Evolutionary conservation across 129 eudicot genomes (phyloP).

Genomic region (Pulicaria dysenterica): DNA sequence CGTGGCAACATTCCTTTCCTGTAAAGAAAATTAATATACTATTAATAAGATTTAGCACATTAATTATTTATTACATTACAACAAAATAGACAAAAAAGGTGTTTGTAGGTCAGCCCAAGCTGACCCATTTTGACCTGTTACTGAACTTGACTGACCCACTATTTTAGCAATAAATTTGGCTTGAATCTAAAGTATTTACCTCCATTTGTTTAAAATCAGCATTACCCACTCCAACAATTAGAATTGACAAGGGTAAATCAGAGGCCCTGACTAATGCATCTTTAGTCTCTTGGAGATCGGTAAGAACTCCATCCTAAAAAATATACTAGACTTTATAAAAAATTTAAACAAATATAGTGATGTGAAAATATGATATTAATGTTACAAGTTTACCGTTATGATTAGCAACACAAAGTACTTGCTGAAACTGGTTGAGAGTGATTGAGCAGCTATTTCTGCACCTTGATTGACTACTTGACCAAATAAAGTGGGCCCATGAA

Average conservation of each 20-base stretch:
- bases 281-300: constrained; percentile 88
- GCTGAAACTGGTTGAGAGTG: constrained; percentile 51
- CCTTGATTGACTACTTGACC: constrained; percentile 80
- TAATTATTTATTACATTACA: no score
- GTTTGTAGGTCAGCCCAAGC: no score
- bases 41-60: no score
- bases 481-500: constrained; percentile 88
- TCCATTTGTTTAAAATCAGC: constrained; percentile 93
- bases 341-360: background rate
- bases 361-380: background rate
- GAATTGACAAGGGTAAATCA: constrained; percentile 87
- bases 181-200: constrained; percentile 36
- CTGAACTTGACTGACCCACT: no score
- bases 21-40: no score
- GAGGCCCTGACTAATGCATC: constrained; percentile 87
- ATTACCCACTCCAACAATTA: constrained; percentile 89
- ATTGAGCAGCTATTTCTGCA: constrained; percentile 81
- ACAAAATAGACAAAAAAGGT: no score
- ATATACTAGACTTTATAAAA: background rate
- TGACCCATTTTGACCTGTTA: no score
- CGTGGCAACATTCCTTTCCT: no score
- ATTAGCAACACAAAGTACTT: constrained; percentile 82
- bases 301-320: constrained; percentile 85
- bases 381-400: constrained; percentile 63
- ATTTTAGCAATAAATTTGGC: no score